These are phyloP conservation scores for Paecilomyces fulvus DNA, from an alignment of 2,329 filamentous ascomycete genomes.

Conservation along the genomic window DNA sequence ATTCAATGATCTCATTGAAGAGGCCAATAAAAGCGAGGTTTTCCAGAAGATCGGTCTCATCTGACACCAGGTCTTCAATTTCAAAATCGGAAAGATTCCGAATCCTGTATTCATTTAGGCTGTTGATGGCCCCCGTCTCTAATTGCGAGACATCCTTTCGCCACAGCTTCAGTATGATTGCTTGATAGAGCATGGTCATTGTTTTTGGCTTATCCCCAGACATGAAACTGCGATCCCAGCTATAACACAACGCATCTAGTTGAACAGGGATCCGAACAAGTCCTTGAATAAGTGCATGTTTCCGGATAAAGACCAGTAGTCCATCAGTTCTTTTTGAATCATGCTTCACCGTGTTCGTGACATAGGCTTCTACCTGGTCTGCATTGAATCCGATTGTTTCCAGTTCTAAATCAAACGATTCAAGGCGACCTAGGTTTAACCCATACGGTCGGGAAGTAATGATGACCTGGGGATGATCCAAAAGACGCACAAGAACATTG, in stretches of 20 bases:
- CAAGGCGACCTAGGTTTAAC: constrained; percentile 6
- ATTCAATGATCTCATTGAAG: constrained; percentile 21
- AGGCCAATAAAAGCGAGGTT: constrained; percentile 27
- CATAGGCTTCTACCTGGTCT: constrained; percentile 24
- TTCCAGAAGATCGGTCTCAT: constrained; percentile 16
- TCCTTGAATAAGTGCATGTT: constrained; percentile 19
- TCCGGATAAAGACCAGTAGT: no score
- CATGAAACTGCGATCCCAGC: constrained; percentile 17
- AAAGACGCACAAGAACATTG: neutral
- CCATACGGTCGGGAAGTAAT: constrained; percentile 28
- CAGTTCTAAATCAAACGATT: constrained; percentile 21
- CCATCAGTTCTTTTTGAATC: no score
- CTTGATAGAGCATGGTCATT: constrained; percentile 20
- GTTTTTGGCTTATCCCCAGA: constrained; percentile 12
- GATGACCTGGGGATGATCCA: constrained; percentile 19
- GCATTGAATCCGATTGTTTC: constrained; percentile 31
- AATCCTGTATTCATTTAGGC: neutral
- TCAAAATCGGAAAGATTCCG: neutral
- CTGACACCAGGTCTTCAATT: constrained; percentile 7
- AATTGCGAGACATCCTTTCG: constrained; percentile 27
- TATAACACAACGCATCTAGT: constrained; percentile 33
- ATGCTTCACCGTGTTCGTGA: constrained; percentile 16
- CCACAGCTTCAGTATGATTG: constrained; percentile 25
- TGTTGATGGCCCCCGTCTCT: constrained; percentile 7
- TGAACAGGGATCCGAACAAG: constrained; percentile 35